Evolutionary conservation across 768 basidiomycete genomes (phyloP), one percentile per base, ranked within the genome.

Genomic region (Mycena venus): DNA sequence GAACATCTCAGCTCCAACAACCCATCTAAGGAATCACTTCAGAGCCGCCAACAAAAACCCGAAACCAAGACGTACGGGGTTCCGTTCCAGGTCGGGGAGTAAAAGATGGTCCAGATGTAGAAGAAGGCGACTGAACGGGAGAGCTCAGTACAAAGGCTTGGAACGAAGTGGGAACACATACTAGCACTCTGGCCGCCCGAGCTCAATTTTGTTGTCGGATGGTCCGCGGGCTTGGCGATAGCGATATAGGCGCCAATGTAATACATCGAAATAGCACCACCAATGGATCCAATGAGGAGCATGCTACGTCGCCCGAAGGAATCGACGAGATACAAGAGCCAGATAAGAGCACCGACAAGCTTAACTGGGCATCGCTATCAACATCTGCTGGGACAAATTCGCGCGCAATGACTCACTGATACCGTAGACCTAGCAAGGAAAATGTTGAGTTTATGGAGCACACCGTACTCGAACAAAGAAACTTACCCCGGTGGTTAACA

Each of bases 161-260:
- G 42, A 9, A 42, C 21, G 19, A 68, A 69, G 63, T 79, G 38
- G 73, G 61, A 76, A 60, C 12, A 79, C 79, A 51, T 55, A 80
- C 82, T 78, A n/a, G 83, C 84, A 72, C 82, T 83, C 29, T 77
- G 80, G 2, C 83, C 84, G 8, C 83, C 83, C 12, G 77, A 42
- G 11, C 65, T 68, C 17, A 84, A 60, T 11, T 56, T 72, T 0
- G 75, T 40, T 7, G 78, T 70, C 7, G 77, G 72, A 32, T 81
- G 68, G 9, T 76, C 23, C 14, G 80, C 73, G 3, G 84, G 83
- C 60, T 85, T 77, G 0, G 81, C 83, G 62, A 87, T 75, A 36
- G 84, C 85, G 75, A 88, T 85, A 77, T 85, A 88, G 6, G 84
- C 87, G 3, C 84, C 87, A 66, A 89, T 83, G 74, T 86, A 88